These are phyloP conservation scores for Gracilariopsis chorda DNA, from an alignment of 23 red algal species.

Conservation along the genomic window DNA sequence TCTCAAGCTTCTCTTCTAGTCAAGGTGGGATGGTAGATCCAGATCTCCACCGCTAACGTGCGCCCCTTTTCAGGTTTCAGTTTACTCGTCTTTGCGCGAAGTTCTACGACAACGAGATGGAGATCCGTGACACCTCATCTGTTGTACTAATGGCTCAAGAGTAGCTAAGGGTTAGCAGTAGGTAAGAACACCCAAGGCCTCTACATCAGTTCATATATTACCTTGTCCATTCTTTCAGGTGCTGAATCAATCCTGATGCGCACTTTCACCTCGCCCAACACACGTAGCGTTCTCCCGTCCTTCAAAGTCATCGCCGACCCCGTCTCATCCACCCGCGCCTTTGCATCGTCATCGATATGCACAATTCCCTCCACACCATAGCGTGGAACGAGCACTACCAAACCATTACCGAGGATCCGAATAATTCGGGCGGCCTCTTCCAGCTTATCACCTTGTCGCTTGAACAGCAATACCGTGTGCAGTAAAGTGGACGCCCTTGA, in stretches of 20 bases:
- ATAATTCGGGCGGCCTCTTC: conserved; percentile 83
- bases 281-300: conserved; percentile 52
- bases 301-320: conserved; percentile 31
- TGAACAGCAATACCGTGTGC: conserved; percentile 84
- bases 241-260: conserved; percentile 64
- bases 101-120: no score
- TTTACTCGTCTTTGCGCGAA: no score
- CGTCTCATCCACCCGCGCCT: conserved; percentile 49
- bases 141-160: no score
- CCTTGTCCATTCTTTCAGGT: conserved; percentile 65
- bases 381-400: conserved; percentile 91
- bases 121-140: no score
- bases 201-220: conserved; percentile 63
- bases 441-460: conserved; percentile 37
- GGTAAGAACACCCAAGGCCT: no score
- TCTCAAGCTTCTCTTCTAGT: no score
- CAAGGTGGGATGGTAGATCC: no score
- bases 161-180: no score
- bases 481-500: conserved; percentile 74
- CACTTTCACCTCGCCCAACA: conserved; percentile 66
- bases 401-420: conserved; percentile 80
- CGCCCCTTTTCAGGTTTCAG: no score
- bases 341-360: conserved; percentile 51
- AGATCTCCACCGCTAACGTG: no score
- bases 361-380: conserved; percentile 96